Conservation (phyloP, 192 early-diverging fungal species). For the Backusella westeae region DNA sequence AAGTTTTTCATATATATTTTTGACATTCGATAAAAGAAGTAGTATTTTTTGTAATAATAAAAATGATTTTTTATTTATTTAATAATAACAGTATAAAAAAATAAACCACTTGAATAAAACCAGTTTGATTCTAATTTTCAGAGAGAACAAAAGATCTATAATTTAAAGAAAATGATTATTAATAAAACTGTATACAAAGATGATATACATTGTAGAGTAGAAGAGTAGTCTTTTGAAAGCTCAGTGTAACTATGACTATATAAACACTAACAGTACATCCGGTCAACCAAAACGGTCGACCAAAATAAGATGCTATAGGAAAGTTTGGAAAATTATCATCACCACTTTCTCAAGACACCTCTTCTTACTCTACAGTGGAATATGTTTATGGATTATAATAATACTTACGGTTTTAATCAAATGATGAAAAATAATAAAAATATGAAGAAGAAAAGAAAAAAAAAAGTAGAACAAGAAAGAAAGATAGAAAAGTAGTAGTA, state of each 20-base stretch:
- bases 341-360: background rate
- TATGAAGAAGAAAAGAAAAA: background rate
- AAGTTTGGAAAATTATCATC: constrained; percentile 12
- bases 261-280: constrained; percentile 14
- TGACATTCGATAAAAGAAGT: too few relatives aligned
- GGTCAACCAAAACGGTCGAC: constrained; percentile 17
- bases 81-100: background rate
- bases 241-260: constrained; percentile 24
- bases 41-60: background rate
- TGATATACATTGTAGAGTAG: background rate
- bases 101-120: background rate
- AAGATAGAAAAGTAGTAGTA: background rate
- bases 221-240: background rate
- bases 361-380: background rate
- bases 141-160: background rate
- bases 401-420: constrained; percentile 2
- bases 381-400: background rate
- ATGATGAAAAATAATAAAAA: background rate
- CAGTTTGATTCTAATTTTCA: too few relatives aligned
- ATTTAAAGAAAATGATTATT: background rate
- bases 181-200: background rate
- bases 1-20: background rate
- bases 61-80: background rate
- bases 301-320: constrained; percentile 15
- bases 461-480: background rate